phyloP scores from a whole-genome alignment of 805 yeast species.

The Barnettozyma vustinii region DNA sequence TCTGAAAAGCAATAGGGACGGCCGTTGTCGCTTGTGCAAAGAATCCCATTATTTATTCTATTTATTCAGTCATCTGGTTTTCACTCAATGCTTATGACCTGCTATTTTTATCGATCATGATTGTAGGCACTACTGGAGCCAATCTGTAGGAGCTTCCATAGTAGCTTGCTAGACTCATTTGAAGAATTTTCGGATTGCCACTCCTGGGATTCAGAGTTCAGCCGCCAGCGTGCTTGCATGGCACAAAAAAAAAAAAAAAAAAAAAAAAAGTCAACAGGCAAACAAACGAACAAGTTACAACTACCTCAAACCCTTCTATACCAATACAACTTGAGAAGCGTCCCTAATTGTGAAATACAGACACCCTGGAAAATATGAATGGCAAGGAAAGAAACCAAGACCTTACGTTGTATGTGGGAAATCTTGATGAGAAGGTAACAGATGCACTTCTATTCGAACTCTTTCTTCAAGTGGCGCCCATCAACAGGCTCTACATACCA shows the following conservation, averaged over 20 bases:
- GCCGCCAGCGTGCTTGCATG: not conserved
- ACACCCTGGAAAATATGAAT: not conserved
- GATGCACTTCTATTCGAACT: constrained; percentile 75
- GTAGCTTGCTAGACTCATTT: not conserved
- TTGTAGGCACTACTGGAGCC: not conserved
- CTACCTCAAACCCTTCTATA: not conserved
- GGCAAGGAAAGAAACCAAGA: constrained; percentile 47
- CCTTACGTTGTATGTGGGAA: constrained; percentile 74
- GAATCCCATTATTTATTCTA: not conserved
- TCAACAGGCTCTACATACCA: constrained; percentile 66
- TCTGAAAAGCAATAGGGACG: not conserved
- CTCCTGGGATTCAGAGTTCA: too few species aligned
- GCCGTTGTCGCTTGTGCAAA: not conserved
- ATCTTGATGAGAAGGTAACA: constrained; percentile 68
- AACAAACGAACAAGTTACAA: not conserved
- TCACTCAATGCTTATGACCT: too few species aligned
- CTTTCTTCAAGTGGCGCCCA: constrained; percentile 80
- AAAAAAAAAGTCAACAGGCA: not conserved
- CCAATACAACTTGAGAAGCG: not conserved
- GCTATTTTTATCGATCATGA: too few species aligned
- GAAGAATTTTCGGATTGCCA: too few species aligned
- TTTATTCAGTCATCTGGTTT: not conserved
- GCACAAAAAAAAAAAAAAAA: not conserved
- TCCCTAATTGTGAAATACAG: too few species aligned
- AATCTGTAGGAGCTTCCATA: not conserved